Evolutionary conservation across 2,329 filamentous ascomycete species (phyloP).

Genomic region (Penicillium sp.): DNA sequence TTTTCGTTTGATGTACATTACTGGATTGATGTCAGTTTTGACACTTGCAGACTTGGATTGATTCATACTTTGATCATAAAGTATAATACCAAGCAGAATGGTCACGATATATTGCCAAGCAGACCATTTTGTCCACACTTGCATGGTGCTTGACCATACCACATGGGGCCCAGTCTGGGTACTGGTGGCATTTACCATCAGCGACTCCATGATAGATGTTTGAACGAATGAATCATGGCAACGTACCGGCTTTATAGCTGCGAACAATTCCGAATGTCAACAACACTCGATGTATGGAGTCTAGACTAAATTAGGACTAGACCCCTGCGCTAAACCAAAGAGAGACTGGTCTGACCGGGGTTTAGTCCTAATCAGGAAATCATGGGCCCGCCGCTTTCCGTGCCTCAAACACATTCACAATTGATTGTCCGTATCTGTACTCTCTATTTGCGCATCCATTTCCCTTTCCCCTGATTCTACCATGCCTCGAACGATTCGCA

Average conservation of each 20-base stretch:
- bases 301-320: conserved; percentile 19
- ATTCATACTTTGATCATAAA: conserved; percentile 71
- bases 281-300: neutral
- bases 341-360: conserved; percentile 9
- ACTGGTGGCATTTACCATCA: too few relatives aligned
- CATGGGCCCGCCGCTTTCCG: neutral
- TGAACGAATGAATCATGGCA: too few relatives aligned
- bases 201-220: too few relatives aligned
- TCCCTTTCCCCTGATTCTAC: neutral
- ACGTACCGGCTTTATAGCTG: too few relatives aligned
- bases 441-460: neutral
- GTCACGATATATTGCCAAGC: conserved; percentile 40
- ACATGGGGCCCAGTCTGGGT: too few relatives aligned
- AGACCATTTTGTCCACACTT: conserved; percentile 39
- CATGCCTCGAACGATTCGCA: conserved; percentile 53
- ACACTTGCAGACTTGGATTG: too few relatives aligned
- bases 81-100: conserved; percentile 59
- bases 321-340: conserved; percentile 11
- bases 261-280: conserved; percentile 1
- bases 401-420: neutral
- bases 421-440: neutral
- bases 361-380: conserved; percentile 22
- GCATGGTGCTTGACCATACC: neutral
- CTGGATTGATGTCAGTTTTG: conserved; percentile 38
- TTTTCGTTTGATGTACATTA: conserved; percentile 63